A percentile compares a stretch with the other conserved stretches of the same genome.
phyloP scores from a whole-genome alignment of 805 yeast species.

The Danielozyma ontarioensis region DNA sequence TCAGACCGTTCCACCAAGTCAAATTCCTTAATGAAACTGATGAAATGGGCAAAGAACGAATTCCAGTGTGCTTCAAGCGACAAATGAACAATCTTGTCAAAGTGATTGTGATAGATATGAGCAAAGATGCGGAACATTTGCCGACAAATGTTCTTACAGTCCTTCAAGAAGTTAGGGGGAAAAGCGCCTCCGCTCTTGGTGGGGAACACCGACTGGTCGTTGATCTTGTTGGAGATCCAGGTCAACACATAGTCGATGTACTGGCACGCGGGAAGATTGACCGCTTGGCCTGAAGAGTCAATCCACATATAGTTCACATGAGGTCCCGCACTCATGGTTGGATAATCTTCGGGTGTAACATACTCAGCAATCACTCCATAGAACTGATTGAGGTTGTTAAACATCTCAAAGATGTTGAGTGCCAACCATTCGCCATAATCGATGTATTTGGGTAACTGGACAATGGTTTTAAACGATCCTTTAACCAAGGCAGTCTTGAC shows the following conservation, averaged over 20 bases:
- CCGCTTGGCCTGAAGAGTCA: conserved; percentile 69
- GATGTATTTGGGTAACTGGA: conserved; percentile 90
- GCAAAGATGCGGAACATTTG: conserved; percentile 97
- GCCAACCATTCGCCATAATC: conserved; percentile 96
- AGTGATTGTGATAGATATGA: conserved; percentile 90
- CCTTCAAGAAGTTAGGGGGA: conserved; percentile 78
- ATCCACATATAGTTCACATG: conserved; percentile 89
- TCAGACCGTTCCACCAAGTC: conserved; percentile 75
- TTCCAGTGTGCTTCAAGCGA: conserved; percentile 97
- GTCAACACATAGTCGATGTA: conserved; percentile 88
- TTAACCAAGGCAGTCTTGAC: conserved; percentile 91
- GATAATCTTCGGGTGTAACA: conserved; percentile 83
- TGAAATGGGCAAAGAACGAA: conserved; percentile 91
- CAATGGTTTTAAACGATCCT: conserved; percentile 94
- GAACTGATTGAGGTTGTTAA: conserved; percentile 78
- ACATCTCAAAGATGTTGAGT: conserved; percentile 83
- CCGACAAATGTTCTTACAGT: conserved; percentile 78
- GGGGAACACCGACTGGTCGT: conserved; percentile 88
- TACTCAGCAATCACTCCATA: conserved; percentile 89
- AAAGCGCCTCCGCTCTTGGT: conserved; percentile 86
- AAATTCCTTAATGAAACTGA: conserved; percentile 82
- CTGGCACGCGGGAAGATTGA: conserved; percentile 85
- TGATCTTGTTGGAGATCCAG: conserved; percentile 84
- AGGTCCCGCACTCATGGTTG: conserved; percentile 95
- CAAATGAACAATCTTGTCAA: conserved; percentile 86